These are phyloP conservation scores for Wickerhamiella spandovensis DNA, from an alignment of 805 yeast species.

Conservation along the genomic window DNA sequence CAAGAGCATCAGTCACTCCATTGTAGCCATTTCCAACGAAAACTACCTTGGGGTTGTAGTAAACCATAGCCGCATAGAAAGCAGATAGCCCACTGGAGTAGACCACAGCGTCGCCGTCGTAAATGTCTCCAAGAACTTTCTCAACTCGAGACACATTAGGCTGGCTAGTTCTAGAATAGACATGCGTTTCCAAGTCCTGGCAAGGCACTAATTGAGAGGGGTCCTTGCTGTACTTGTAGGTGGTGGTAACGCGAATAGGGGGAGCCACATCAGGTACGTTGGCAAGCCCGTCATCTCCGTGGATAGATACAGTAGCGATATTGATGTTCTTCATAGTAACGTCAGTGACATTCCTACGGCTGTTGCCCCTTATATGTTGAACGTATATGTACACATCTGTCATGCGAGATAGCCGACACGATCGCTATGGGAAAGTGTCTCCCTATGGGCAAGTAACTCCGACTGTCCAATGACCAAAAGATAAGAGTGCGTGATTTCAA, in stretches of 20 bases:
- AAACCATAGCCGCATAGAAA: conserved; percentile 57
- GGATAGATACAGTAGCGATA: conserved; percentile 30
- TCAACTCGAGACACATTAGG: conserved; percentile 63
- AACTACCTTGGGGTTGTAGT: conserved; percentile 60
- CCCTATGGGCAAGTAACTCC: no score
- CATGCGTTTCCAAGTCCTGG: conserved; percentile 14
- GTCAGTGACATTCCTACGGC: no score
- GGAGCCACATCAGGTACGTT: conserved; percentile 34
- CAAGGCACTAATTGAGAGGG: conserved; percentile 40
- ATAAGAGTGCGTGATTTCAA: no score
- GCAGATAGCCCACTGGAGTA: conserved; percentile 77
- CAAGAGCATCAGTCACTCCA: conserved; percentile 64
- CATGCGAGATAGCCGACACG: no score
- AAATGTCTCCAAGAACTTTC: conserved; percentile 42
- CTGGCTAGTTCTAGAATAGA: conserved; percentile 64
- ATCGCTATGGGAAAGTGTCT: no score
- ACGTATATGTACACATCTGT: no score
- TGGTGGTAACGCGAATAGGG: conserved; percentile 73
- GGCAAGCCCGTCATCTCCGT: conserved; percentile 48
- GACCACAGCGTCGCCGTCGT: conserved; percentile 51
- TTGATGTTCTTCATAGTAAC: no score
- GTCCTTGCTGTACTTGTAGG: conserved; percentile 51
- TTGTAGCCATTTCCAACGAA: conserved; percentile 75
- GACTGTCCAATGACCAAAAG: no score
- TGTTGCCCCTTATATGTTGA: background rate